phyloP scores from a whole-genome alignment of 257 asterid species.

The Solanum clarkiae region DNA sequence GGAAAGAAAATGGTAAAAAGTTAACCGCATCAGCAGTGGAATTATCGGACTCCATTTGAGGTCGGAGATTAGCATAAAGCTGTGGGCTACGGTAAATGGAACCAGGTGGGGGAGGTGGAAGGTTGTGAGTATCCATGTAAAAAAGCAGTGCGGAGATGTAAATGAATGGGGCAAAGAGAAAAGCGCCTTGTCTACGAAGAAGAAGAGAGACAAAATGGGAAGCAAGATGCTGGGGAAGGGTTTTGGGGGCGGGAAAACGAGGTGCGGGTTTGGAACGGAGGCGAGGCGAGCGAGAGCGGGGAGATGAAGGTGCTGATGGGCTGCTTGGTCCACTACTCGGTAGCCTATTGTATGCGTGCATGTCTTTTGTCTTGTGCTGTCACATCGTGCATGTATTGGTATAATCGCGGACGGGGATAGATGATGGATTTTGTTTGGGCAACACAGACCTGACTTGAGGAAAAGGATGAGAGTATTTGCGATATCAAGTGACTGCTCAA shows the following conservation, averaged over 20 bases:
- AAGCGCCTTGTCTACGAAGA: slow-evolving; percentile 69
- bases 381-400: slow-evolving; percentile 19
- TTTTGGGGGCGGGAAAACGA: slow-evolving; percentile 30
- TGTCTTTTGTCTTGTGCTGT: slow-evolving; percentile 31
- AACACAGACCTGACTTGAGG: no score
- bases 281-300: slow-evolving; percentile 76
- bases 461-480: no score
- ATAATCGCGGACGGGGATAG: no score
- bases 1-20: not conserved
- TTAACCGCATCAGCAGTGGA: slow-evolving; percentile 86
- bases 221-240: slow-evolving; percentile 49
- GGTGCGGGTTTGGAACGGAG: slow-evolving; percentile 14
- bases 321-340: slow-evolving; percentile 89
- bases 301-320: slow-evolving; percentile 89
- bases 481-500: no score
- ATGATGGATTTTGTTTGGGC: no score
- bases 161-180: slow-evolving; percentile 74
- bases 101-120: slow-evolving; percentile 61
- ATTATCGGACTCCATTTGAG: slow-evolving; percentile 66
- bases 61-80: slow-evolving; percentile 50
- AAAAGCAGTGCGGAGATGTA: slow-evolving; percentile 74
- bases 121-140: slow-evolving; percentile 58
- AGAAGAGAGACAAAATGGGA: slow-evolving; percentile 55
- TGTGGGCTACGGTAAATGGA: slow-evolving; percentile 91
- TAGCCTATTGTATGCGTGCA: slow-evolving; percentile 88